Base-by-base conservation (phyloP, 1,284 basidiomycete genomes). In the Rhizopogon hawkerae region DNA sequence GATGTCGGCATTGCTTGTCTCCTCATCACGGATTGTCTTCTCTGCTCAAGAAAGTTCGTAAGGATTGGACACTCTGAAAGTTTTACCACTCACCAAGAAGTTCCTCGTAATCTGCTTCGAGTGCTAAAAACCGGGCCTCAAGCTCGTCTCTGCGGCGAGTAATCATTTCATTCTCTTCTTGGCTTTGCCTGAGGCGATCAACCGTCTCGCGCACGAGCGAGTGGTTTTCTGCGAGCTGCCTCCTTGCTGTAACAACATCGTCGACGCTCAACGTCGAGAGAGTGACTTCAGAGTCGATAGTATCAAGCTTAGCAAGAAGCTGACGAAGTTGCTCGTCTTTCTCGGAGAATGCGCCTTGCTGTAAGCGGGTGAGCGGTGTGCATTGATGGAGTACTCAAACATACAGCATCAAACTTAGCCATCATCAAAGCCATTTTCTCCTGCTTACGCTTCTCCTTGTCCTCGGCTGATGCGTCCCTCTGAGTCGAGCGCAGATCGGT, bases 391-490 rank as follows among this genome's bases (percentile, higher is more conserved):
- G 52, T 47, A 46, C 47, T 56, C 29, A 33, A 43, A 64, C 84
- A 63, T 60, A 93, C 92, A 58, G 88, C 81, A 72, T 94, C 94
- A 61, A 98, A 96, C 69, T 96, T 95, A 54, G 94, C 92, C 94
- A 99, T 97, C 92, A 99, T 96, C 58, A 95, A 77, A n/a, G 91
- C 93, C 88, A 99, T 92, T 78, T 96, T 96, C 73, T 98, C 95
- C 61, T 96, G 93, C 71, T 98, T 98, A 68, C 92, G 85, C 76
- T 92, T 95, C 76, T 98, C 95, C 73, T 96, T 98, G 65, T 95
- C 95, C 67, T 97, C 95, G 21, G 83, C 80, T 29, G 83, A 84
- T 10, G 84, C 77, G 59, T 94, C 91, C 73, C 90, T 92, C 68
- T 93, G 89, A 26, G 81, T 78, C 23, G 74, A 73, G 70, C 87